Evolutionary conservation across 768 basidiomycete species (phyloP), one percentile per base, ranked within the genome.

Genomic region (Tulasnella sp.): DNA sequence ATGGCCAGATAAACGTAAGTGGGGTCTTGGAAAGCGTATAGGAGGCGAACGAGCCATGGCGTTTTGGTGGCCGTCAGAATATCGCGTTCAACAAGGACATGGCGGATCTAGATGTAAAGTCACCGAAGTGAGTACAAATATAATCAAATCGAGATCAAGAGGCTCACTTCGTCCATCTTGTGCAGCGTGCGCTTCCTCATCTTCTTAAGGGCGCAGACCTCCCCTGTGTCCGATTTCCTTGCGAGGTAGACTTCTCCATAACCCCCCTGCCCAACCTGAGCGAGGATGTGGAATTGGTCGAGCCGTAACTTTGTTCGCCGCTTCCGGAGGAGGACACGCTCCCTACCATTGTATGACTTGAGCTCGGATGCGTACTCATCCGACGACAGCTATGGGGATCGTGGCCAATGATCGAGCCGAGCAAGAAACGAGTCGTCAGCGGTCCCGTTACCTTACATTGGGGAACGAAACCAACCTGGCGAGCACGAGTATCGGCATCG

Each of bases 161-260:
- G 74, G 78, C 85, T 36, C 75, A 93, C 95, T 88, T 99, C 97
- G 79, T 98, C 96, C 97, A 98, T 98, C 86, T 99, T 99, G 81
- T 91, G 91, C 58, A 99, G 81, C 0, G 96, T 98, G 31, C 91
- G 88, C 83, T 99, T 99, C 80, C 86, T 88, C 97, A 99, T 97
- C 85, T 93, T 97, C 87, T 99, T 99, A 74, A 99, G 84, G 8
- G 97, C 97, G 79, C 97, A 98, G 12, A 99, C 93, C 82, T 99
- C 94, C 36, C 95, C 93, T 0, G 96, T 93, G 80, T 99, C 97
- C 79, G 91, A 91, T 82, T 98, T 97, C 54, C 97, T 86, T 12
- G 97, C 97, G 72, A 99, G 87, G 81, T 93, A 99, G 34, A 99
- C 97, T 79, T 98, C 97, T 6, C 97, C 97, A 83, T 99, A 99